phyloP scores from a whole-genome alignment of 2,329 filamentous ascomycete species.

The Neofusicoccum sp. region DNA sequence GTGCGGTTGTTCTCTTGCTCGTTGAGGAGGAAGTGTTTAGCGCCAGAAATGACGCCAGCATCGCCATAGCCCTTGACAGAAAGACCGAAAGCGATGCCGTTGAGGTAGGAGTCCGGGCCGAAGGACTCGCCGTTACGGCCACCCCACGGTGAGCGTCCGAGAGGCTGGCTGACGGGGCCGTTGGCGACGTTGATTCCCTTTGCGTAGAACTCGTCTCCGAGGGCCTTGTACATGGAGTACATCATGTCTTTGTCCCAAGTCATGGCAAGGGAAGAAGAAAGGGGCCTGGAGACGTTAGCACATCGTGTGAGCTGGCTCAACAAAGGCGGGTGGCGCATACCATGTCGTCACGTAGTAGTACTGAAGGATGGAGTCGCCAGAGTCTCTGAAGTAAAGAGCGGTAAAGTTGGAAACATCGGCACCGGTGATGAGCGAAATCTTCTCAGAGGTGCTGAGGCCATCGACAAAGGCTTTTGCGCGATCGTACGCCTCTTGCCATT shows the following conservation, averaged over 20 bases:
- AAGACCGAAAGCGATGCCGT: constrained; percentile 14
- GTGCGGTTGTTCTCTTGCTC: constrained; percentile 62
- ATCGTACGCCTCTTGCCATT: constrained; percentile 15
- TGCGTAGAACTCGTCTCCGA: constrained; percentile 13
- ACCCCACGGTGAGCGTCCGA: constrained; percentile 16
- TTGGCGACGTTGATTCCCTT: constrained; percentile 16
- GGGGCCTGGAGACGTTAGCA: not conserved
- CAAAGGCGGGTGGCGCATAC: not conserved
- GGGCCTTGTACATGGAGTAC: constrained; percentile 9
- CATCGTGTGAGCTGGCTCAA: not conserved
- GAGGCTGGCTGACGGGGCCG: constrained; percentile 12
- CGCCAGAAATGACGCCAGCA: constrained; percentile 65
- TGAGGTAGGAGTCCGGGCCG: constrained; percentile 9
- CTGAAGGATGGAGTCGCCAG: constrained; percentile 14
- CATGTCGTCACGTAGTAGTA: constrained; percentile 15
- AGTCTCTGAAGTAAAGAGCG: constrained; percentile 16
- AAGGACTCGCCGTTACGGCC: constrained; percentile 15
- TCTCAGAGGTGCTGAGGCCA: constrained; percentile 4
- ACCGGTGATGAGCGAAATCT: constrained; percentile 13
- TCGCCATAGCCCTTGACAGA: constrained; percentile 3
- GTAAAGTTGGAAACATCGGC: constrained; percentile 15
- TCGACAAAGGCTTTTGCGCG: constrained; percentile 12
- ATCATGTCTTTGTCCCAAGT: constrained; percentile 16
- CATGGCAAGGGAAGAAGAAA: constrained; percentile 15
- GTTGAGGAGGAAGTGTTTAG: constrained; percentile 56